These are phyloP conservation scores for Aspergillus sclerotioniger DNA, from an alignment of 495 filamentous ascomycete genomes.

Conservation along the genomic window DNA sequence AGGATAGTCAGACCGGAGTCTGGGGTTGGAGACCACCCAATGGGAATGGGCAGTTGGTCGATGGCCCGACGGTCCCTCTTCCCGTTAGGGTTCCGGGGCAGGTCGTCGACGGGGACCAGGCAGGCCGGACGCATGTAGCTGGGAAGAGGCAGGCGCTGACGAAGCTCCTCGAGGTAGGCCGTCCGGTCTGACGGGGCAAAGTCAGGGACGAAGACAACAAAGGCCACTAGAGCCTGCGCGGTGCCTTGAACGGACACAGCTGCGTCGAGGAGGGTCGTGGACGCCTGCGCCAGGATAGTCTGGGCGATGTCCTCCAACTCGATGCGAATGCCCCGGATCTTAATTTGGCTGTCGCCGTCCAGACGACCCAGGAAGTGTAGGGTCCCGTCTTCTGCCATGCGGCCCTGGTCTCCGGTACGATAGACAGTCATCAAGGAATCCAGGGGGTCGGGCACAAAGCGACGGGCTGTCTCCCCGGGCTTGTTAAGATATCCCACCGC, in stretches of 20 bases:
- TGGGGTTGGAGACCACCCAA: neutral
- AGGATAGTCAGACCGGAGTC: no score
- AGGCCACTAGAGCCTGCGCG: conserved; percentile 26
- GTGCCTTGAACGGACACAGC: conserved; percentile 23
- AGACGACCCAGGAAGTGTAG: conserved; percentile 31
- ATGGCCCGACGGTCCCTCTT: conserved; percentile 45
- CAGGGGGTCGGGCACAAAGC: conserved; percentile 26
- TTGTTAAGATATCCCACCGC: conserved; percentile 33
- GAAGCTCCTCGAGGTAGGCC: neutral
- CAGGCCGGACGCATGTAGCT: conserved; percentile 46
- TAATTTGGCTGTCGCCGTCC: conserved; percentile 44
- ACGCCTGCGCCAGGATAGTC: conserved; percentile 24
- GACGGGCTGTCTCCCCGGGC: conserved; percentile 31
- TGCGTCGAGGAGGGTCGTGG: conserved; percentile 24
- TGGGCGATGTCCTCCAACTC: conserved; percentile 49
- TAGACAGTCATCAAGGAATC: neutral
- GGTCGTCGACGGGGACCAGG: conserved; percentile 30
- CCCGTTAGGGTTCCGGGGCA: conserved; percentile 40
- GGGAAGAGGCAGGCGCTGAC: conserved; percentile 34
- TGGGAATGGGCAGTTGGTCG: conserved; percentile 9
- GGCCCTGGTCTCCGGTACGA: conserved; percentile 23
- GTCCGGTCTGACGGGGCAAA: neutral
- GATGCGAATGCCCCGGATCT: conserved; percentile 50
- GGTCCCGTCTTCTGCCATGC: conserved; percentile 23
- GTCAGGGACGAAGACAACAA: conserved; percentile 19